These are phyloP conservation scores for Solioccasus polychromus DNA, from an alignment of 768 basidiomycete genomes.

Conservation along the genomic window DNA sequence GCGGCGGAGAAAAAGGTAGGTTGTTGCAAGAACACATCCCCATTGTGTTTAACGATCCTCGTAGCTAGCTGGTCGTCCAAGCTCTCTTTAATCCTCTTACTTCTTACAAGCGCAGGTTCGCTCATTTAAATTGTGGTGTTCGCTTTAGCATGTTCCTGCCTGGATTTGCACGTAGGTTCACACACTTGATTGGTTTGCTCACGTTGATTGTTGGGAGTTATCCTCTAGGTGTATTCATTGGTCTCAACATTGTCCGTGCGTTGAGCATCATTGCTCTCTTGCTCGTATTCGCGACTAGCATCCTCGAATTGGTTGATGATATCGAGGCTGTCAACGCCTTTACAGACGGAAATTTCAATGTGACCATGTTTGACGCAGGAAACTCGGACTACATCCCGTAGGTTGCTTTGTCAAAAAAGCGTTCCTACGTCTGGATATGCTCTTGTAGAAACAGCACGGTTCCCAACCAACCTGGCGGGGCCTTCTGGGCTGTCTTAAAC, in stretches of 20 bases:
- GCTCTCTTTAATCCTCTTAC: constrained; percentile 6
- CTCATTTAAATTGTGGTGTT: constrained; percentile 5
- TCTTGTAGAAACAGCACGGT: constrained; percentile 66
- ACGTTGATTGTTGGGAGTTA: not conserved
- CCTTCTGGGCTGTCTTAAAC: constrained; percentile 88
- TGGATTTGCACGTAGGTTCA: constrained; percentile 27
- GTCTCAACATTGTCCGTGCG: constrained; percentile 72
- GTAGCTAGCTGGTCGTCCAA: constrained; percentile 28
- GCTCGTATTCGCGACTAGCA: constrained; percentile 76
- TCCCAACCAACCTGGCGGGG: constrained; percentile 90
- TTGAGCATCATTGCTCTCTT: constrained; percentile 77
- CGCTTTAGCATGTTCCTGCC: constrained; percentile 21
- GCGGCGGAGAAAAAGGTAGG: not conserved
- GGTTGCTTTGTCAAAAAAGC: constrained; percentile 15
- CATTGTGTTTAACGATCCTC: too few relatives aligned
- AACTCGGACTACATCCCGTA: constrained; percentile 84
- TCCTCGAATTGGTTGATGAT: constrained; percentile 72
- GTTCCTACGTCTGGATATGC: not conserved
- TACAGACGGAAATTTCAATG: constrained; percentile 36
- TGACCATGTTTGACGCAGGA: constrained; percentile 37
- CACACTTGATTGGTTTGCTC: not conserved
- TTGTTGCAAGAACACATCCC: too few relatives aligned
- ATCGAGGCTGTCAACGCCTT: constrained; percentile 73
- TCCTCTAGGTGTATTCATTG: constrained; percentile 54
- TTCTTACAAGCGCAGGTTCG: constrained; percentile 22